These are phyloP conservation scores for Vitis riparia DNA, from an alignment of 164 flowering plant genomes.

Conservation along the genomic window DNA sequence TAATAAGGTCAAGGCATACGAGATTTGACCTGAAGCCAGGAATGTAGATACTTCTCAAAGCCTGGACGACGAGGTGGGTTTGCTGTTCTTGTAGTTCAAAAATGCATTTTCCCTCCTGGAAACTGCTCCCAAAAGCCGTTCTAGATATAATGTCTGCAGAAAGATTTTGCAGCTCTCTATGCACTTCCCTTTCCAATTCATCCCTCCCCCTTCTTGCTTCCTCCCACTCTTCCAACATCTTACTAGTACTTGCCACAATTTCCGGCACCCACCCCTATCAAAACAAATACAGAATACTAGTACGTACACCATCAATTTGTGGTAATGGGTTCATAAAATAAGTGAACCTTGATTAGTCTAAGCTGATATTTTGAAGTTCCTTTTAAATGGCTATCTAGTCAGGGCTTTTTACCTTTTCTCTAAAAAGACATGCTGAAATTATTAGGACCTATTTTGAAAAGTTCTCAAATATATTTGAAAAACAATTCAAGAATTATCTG, in stretches of 20 bases:
- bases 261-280: conserved; percentile 66
- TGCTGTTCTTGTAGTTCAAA: conserved; percentile 71
- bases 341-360: no score
- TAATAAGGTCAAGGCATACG: neutral
- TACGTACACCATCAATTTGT: no score
- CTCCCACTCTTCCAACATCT: conserved; percentile 63
- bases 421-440: no score
- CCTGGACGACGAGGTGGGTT: conserved; percentile 39
- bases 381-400: no score
- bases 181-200: conserved; percentile 64
- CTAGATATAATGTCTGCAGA: conserved; percentile 70
- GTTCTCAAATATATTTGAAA: no score
- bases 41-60: conserved; percentile 54
- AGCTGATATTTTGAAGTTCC: no score
- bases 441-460: no score
- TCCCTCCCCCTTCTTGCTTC: conserved; percentile 35
- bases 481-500: no score
- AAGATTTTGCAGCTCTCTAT: conserved; percentile 50
- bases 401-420: no score
- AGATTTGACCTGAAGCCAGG: conserved; percentile 81
- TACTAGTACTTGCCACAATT: conserved; percentile 43
- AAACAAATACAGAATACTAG: no score
- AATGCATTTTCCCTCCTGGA: conserved; percentile 68
- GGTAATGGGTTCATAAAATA: no score
- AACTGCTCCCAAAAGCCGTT: conserved; percentile 80